Evolutionary conservation across 768 basidiomycete species (phyloP), one percentile per base, ranked within the genome.

Genomic region (Termitomyces sp.): DNA sequence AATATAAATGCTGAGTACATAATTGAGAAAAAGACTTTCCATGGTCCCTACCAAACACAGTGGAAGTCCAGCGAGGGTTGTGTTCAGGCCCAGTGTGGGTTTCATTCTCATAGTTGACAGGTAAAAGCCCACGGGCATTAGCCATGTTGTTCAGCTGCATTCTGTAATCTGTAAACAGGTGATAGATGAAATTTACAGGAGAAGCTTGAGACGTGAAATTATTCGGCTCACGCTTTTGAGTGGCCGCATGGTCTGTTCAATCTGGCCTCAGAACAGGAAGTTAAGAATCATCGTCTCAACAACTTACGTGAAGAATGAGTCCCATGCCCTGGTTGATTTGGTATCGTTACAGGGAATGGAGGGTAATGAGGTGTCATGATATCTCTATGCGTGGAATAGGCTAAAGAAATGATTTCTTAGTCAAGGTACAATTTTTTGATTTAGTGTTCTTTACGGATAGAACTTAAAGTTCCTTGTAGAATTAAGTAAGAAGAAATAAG

Each of bases 111-210:
- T 56, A 55, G 0, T 1, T 9, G 24, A 52, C 43, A 43, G 22
- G 39, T 41, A n/a, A 5, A 4, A 59, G 32, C 16, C 48, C 44
- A 4, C 46, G 26, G 5, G 5, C 12, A 16, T 20, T 27, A 4
- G 50, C 51, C 24, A 55, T 43, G 29, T 59, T 58, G 27, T 55
- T 58, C 29, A 59, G 53, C 12, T 55, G 46, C 46, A 52, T 60
- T 32, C 56, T 57, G 24, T 47, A 39, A 54, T 60, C 56, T 57
- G 18, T 34, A 44, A 24, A 32, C 18, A 29, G 24, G 27, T 34
- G 41, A 26, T 22, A 20, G 8, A 41, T 24, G 44, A 32, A 4
- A 18, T 20, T 53, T 16, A 16, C 26, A 31, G 14, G 24, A 42
- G 42, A 18, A 36, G 22, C 24, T 20, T 13, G 27, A 10, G 26